Percentiles rank a stretch among this genome's conserved stretches.
Evolutionary conservation across 441 rosid genomes (phyloP).

Genomic region (Adansonia gregorii): DNA sequence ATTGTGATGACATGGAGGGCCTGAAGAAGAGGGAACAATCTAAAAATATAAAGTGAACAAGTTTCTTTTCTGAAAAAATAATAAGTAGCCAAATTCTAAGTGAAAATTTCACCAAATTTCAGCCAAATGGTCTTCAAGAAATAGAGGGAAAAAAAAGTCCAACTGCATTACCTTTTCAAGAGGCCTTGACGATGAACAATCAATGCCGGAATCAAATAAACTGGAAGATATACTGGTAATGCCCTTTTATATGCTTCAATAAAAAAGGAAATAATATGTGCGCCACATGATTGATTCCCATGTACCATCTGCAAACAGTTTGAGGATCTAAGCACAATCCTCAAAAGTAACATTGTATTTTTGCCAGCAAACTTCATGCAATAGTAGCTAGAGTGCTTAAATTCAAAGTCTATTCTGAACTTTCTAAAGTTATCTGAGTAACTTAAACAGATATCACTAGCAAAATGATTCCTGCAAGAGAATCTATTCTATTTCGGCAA

Average conservation of each 20-base stretch:
- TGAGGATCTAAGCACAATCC: constrained; percentile 24
- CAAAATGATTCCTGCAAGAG: constrained; percentile 9
- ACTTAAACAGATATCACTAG: constrained; percentile 3
- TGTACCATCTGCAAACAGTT: constrained; percentile 72
- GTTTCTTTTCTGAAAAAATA: background rate
- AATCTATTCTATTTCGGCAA: background rate
- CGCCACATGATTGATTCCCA: constrained; percentile 74
- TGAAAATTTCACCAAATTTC: background rate
- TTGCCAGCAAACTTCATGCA: constrained; percentile 11
- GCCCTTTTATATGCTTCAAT: constrained; percentile 85
- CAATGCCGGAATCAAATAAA: constrained; percentile 86
- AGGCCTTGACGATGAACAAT: constrained; percentile 92
- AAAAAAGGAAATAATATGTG: constrained; percentile 62
- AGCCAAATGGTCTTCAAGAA: background rate
- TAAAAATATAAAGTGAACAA: background rate
- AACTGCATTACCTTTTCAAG: constrained; percentile 56
- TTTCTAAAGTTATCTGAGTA: background rate
- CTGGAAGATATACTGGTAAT: constrained; percentile 85
- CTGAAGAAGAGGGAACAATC: background rate
- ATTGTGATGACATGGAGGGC: background rate
- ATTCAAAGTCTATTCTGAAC: constrained; percentile 17
- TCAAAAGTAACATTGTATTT: constrained; percentile 8
- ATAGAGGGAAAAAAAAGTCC: background rate
- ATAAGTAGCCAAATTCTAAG: background rate
- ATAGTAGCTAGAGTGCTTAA: background rate